Conservation (phyloP, 2,329 filamentous ascomycete species). For the Albifimbria verrucaria region DNA sequence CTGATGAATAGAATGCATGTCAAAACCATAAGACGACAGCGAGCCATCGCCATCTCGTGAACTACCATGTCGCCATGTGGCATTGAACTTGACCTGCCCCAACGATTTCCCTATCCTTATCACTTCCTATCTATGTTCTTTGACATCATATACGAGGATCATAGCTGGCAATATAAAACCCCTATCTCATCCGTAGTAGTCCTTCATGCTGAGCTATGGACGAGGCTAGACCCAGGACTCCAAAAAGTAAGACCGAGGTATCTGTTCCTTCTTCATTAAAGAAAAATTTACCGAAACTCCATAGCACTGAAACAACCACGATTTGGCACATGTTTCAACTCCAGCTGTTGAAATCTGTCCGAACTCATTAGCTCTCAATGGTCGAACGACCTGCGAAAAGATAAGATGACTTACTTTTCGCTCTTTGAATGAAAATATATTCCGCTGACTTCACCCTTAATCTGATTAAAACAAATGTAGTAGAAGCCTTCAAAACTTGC, state of each 20-base stretch:
- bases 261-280: background rate
- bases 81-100: slow-evolving; percentile 2
- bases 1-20: slow-evolving; percentile 20
- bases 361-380: background rate
- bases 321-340: slow-evolving; percentile 84
- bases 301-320: slow-evolving; percentile 78
- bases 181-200: background rate
- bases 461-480: slow-evolving; percentile 97
- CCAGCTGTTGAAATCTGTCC: slow-evolving; percentile 82
- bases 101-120: background rate
- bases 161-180: slow-evolving; percentile 6
- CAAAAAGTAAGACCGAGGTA: background rate
- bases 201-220: background rate
- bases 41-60: background rate
- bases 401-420: slow-evolving; percentile 70
- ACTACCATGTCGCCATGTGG: background rate
- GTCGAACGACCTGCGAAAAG: background rate
- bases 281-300: slow-evolving; percentile 61
- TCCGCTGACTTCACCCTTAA: slow-evolving; percentile 79
- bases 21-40: slow-evolving; percentile 13
- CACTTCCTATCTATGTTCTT: slow-evolving; percentile 18
- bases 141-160: slow-evolving; percentile 10
- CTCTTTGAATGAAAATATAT: slow-evolving; percentile 99
- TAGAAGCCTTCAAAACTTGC: slow-evolving; percentile 99
- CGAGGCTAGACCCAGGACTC: background rate